Evolutionary conservation across 2,329 filamentous ascomycete genomes (phyloP), one percentile per base, ranked within the genome.

Genomic region (Emmonsia crescens): DNA sequence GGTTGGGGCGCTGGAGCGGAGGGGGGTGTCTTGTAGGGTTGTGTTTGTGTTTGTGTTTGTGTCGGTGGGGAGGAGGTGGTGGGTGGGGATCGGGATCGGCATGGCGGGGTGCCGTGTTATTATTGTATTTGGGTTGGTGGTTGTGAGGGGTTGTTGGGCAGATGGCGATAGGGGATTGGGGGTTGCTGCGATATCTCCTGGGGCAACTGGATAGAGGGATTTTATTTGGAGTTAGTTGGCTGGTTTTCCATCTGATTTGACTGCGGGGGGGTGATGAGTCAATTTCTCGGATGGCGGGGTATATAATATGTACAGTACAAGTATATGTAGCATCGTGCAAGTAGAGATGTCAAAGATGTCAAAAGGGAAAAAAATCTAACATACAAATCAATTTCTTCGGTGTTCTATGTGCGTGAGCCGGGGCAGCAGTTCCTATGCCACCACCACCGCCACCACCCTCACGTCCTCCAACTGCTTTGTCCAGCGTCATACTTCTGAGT

Each of bases 351-450:
- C n/a, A n/a, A n/a, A n/a, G n/a, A n/a, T n/a, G n/a, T n/a, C n/a
- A n/a, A n/a, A n/a, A n/a, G 6, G 14, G 3, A 27, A 27, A 27
- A 12, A 33, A 21, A 29, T 14, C 31, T 24, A 31, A 67, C 69
- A 31, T 72, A 76, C 75, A 77, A 61, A 77, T 76, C 31, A 77
- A 67, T 63, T 75, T 75, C 68, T 75, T 76, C 31, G 75, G 75
- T 48, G 73, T 73, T 46, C 40, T 56, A 55, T 68, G 63, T 14
- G 61, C 62, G 10, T 40, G 42, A 5, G 12, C 66, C 59, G 61
- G 61, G 61, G 36, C 59, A 24, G 24, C 14, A 2, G 14, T 21
- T 14, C 16, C 42, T 14, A 12, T 51, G 24, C 33, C 12, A 19
- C 3, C n/a, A 46, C 42, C 44, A 27, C 44, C 44, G 3, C 44